Conservation (phyloP, 495 filamentous ascomycete species). For the Aspergillus asperescens region DNA sequence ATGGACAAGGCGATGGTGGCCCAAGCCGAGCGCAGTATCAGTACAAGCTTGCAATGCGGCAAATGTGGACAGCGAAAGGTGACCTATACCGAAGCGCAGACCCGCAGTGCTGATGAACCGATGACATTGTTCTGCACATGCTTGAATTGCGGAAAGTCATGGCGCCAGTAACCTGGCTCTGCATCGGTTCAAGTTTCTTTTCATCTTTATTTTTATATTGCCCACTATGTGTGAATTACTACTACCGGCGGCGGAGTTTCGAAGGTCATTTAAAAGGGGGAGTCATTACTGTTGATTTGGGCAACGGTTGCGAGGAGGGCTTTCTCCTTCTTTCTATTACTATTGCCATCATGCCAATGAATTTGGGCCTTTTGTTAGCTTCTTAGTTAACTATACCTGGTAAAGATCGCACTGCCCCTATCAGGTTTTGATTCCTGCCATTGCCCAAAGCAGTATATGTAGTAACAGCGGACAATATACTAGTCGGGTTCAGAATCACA, state of each 20-base stretch:
- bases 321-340: conserved; percentile 9
- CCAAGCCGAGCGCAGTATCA: conserved; percentile 81
- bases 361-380: neutral
- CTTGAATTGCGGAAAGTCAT: conserved; percentile 47
- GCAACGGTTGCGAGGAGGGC: neutral
- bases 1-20: conserved; percentile 93
- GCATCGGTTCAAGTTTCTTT: neutral
- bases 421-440: neutral
- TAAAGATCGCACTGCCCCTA: neutral
- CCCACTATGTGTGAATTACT: neutral
- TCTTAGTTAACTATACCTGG: neutral
- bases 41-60: conserved; percentile 76
- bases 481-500: neutral
- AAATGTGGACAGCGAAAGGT: conserved; percentile 91
- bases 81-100: conserved; percentile 92
- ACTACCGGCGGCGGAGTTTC: conserved; percentile 11
- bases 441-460: neutral
- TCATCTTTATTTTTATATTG: conserved; percentile 2
- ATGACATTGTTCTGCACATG: conserved; percentile 47
- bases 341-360: conserved; percentile 5
- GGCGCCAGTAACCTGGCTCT: conserved; percentile 35
- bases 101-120: conserved; percentile 78
- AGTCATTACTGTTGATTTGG: conserved; percentile 11
- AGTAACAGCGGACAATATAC: neutral
- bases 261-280: conserved; percentile 17